A percentile compares a stretch with the other conserved stretches of the same genome.
Evolutionary conservation across 768 basidiomycete species (phyloP).

Genomic region (Pulveroboletus frians): DNA sequence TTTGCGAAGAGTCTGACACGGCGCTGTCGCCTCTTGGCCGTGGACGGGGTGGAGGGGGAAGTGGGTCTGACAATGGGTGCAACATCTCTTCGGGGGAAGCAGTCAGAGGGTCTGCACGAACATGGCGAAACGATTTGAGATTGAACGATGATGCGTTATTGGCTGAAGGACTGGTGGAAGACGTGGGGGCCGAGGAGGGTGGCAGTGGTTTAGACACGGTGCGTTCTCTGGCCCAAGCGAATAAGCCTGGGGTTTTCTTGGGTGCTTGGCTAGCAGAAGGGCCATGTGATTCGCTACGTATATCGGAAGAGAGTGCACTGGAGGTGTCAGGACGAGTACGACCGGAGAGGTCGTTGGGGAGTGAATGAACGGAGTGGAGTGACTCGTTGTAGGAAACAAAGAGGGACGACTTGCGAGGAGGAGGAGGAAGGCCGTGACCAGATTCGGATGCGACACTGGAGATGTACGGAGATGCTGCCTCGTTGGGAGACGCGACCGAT

Average conservation of each 20-base stretch:
- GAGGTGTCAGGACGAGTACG: slow-evolving; percentile 18
- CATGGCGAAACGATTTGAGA: slow-evolving; percentile 68
- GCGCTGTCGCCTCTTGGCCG: slow-evolving; percentile 56
- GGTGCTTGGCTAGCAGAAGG: slow-evolving; percentile 18
- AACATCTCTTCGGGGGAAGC: slow-evolving; percentile 14
- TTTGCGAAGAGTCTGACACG: slow-evolving; percentile 62
- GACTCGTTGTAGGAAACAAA: slow-evolving; percentile 54
- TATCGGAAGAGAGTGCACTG: slow-evolving; percentile 13
- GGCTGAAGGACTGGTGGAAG: slow-evolving; percentile 18
- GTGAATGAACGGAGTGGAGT: slow-evolving; percentile 53
- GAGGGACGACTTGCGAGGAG: slow-evolving; percentile 59
- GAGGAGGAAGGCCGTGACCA: slow-evolving; percentile 44
- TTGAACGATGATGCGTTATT: slow-evolving; percentile 49
- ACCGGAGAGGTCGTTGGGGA: slow-evolving; percentile 41
- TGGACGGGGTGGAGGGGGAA: slow-evolving; percentile 36
- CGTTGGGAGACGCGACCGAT: slow-evolving; percentile 17
- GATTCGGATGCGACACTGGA: slow-evolving; percentile 41
- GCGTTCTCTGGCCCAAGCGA: slow-evolving; percentile 34
- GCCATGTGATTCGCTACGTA: slow-evolving; percentile 5
- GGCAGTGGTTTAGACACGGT: slow-evolving; percentile 30
- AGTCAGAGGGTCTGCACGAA: slow-evolving; percentile 44
- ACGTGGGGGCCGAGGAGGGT: slow-evolving; percentile 31
- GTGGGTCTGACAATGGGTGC: slow-evolving; percentile 21
- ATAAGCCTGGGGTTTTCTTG: slow-evolving; percentile 34
- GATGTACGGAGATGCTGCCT: slow-evolving; percentile 28